phyloP scores from a whole-genome alignment of 1,284 basidiomycete species.

The Anthracocystis walkeri region DNA sequence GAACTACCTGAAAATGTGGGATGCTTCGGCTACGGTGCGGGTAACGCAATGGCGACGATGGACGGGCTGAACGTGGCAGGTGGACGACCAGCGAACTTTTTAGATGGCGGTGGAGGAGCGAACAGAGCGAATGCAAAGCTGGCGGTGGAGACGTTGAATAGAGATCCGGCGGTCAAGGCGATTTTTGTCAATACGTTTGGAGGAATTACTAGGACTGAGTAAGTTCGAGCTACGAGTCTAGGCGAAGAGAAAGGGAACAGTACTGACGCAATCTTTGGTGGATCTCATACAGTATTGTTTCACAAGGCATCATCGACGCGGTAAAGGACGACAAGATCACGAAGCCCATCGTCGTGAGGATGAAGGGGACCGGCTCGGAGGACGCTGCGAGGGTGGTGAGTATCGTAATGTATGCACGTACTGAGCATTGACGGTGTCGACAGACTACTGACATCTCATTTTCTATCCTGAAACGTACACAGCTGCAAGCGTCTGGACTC shows the following conservation, averaged over 20 bases:
- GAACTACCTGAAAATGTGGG: slow-evolving; percentile 46
- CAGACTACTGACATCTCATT: background rate
- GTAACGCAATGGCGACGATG: slow-evolving; percentile 62
- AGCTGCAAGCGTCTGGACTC: slow-evolving; percentile 35
- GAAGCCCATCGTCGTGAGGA: slow-evolving; percentile 53
- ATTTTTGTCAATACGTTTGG: slow-evolving; percentile 63
- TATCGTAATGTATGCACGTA: too few species aligned
- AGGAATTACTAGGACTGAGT: slow-evolving; percentile 54
- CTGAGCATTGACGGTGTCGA: background rate
- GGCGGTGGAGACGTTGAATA: slow-evolving; percentile 55
- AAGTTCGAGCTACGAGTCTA: background rate
- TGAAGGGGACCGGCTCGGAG: slow-evolving; percentile 55
- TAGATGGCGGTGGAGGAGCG: slow-evolving; percentile 61
- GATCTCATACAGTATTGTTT: slow-evolving; percentile 26
- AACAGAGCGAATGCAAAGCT: slow-evolving; percentile 50
- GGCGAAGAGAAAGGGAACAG: background rate
- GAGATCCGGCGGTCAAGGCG: slow-evolving; percentile 53
- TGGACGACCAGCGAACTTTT: slow-evolving; percentile 57
- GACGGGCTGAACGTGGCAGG: slow-evolving; percentile 54
- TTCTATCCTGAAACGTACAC: background rate
- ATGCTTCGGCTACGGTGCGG: slow-evolving; percentile 61
- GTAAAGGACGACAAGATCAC: slow-evolving; percentile 53
- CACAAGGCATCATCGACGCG: slow-evolving; percentile 59
- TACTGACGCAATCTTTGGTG: background rate
- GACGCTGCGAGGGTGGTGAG: slow-evolving; percentile 42